Conservation (phyloP, 176 grass and related monocot species). For the Musa acuminata region DNA sequence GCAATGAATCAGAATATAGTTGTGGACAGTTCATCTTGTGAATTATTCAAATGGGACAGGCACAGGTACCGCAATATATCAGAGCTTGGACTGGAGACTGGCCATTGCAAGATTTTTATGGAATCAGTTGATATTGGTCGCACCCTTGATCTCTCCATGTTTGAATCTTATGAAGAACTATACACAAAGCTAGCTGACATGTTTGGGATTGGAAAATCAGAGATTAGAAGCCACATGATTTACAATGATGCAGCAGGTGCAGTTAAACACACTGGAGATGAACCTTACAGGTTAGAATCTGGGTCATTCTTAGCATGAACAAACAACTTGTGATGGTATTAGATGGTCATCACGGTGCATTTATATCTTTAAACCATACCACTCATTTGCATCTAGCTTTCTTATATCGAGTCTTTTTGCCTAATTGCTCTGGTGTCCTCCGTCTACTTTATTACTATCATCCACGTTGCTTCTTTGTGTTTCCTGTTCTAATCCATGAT, state of each 20-base stretch:
- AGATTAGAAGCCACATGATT: slow-evolving; percentile 74
- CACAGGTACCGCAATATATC: slow-evolving; percentile 21
- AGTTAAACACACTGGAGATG: slow-evolving; percentile 75
- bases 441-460: too few relatives aligned
- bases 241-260: slow-evolving; percentile 67
- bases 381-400: too few relatives aligned
- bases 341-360: neutral
- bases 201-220: slow-evolving; percentile 67
- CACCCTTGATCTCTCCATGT: slow-evolving; percentile 59
- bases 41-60: slow-evolving; percentile 7
- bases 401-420: too few relatives aligned
- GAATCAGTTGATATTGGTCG: slow-evolving; percentile 86
- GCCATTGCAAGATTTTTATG: slow-evolving; percentile 95
- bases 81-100: slow-evolving; percentile 52
- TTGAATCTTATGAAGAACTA: slow-evolving; percentile 79
- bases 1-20: slow-evolving; percentile 26
- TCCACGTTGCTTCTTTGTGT: too few relatives aligned
- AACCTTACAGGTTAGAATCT: slow-evolving; percentile 75
- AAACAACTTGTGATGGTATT: too few relatives aligned
- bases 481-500: neutral
- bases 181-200: slow-evolving; percentile 69
- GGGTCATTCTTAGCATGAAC: neutral
- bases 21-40: slow-evolving; percentile 29
- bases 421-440: too few relatives aligned
- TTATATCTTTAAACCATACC: neutral